Base-by-base conservation (phyloP, 306 rosid genomes). In the Cucumis cinereus region DNA sequence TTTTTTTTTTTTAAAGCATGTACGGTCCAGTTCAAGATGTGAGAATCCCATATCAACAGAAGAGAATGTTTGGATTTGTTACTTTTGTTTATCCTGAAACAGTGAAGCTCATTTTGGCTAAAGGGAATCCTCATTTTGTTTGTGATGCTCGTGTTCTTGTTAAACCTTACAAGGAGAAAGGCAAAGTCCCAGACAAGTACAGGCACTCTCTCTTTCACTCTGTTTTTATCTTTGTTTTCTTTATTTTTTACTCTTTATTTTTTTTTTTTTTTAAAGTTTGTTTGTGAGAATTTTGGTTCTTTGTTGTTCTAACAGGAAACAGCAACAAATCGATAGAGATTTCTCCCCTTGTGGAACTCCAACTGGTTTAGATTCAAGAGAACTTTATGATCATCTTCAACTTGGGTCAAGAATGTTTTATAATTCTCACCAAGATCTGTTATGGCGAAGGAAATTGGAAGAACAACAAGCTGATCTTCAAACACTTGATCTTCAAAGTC, bases 161-260 rank as follows among this genome's bases (percentile, higher is more conserved):
- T 30, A 94, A 94, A 87, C 99, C 99, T 83, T 94, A 94, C 86
- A 94, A 94, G 89, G 99, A 94, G 88, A 94, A 94, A 75, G 99
- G 99, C 79, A 94, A 94, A 87, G 93, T 89, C 16, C 97, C 93
- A 11, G 97, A 94, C 88, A 94, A 90, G 97, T 94, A 90, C 91
- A 85, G 87, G 92, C 95, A 90, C 76, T 70, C 77, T 78, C 81
- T 10, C 24, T 38, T 43, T 58, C 68, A 19, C 38, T 58, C 49
- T 24, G 52, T 47, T 28, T 9, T 7, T 8, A 26, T 3, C 50
- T 54, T 11, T 24, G 74, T 30, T 30, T 30, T 30, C 4, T 30
- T 17, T n/a, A n/a, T n/a, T n/a, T n/a, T n/a, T n/a, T n/a, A n/a
- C n/a, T n/a, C n/a, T n/a, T n/a, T n/a, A n/a, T n/a, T n/a, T 26